Conservation (phyloP, 805 yeast species). For the Lipomyces mesembrius region DNA sequence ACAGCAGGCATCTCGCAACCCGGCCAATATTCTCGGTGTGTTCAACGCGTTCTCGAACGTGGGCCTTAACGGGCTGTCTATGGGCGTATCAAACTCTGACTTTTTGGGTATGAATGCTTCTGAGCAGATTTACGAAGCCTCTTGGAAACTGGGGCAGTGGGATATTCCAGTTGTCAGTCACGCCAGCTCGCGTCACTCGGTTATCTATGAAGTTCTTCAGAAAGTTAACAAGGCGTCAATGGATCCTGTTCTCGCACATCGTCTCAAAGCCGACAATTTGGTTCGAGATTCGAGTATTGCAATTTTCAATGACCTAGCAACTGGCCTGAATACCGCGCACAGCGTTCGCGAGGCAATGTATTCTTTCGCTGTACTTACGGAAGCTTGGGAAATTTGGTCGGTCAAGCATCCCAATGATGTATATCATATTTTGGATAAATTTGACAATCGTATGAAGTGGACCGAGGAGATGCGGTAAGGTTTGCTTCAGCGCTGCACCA, state of each 20-base stretch:
- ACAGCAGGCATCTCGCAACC: constrained; percentile 7
- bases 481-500: not conserved
- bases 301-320: not conserved
- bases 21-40: constrained; percentile 36
- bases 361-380: constrained; percentile 20
- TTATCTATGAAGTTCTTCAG: constrained; percentile 19
- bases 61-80: constrained; percentile 66
- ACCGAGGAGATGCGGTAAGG: constrained; percentile 11
- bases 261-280: not conserved
- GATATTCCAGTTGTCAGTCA: constrained; percentile 58
- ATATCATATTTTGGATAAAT: not conserved
- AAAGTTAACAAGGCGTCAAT: not conserved
- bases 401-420: not conserved
- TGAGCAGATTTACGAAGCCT: constrained; percentile 57
- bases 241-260: not conserved
- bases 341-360: constrained; percentile 9
- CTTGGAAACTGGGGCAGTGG: constrained; percentile 82
- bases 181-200: constrained; percentile 31
- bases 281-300: constrained; percentile 14
- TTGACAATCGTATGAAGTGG: constrained; percentile 8
- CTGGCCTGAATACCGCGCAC: constrained; percentile 4
- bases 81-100: constrained; percentile 43
- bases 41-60: constrained; percentile 51
- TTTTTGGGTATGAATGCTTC: constrained; percentile 32
- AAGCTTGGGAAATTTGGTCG: constrained; percentile 15